Percentiles rank a stretch among this genome's conserved stretches.
phyloP scores from a whole-genome alignment of 768 basidiomycete species.

The Tulasnella sp. region DNA sequence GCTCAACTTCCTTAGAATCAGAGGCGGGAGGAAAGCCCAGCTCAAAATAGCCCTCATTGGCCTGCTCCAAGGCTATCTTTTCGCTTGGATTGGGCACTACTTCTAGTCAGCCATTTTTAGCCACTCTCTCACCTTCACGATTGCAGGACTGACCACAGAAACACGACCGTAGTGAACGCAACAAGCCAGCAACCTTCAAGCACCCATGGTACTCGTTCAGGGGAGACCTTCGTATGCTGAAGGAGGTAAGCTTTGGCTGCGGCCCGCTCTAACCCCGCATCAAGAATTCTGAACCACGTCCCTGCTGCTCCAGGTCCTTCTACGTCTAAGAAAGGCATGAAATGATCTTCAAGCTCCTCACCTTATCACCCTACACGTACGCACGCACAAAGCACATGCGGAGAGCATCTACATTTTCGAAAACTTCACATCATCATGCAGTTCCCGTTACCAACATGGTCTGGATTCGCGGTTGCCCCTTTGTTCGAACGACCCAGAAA shows the following conservation, averaged over 20 bases:
- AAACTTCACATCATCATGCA: neutral
- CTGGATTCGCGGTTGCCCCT: neutral
- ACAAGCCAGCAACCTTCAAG: slow-evolving; percentile 20
- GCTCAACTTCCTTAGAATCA: neutral
- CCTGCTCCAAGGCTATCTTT: neutral
- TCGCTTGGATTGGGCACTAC: slow-evolving; percentile 13
- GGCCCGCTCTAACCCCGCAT: neutral
- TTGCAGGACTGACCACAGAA: neutral
- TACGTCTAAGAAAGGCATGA: slow-evolving; percentile 3
- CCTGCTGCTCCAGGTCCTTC: neutral
- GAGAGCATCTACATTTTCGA: neutral
- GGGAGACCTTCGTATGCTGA: slow-evolving; percentile 8
- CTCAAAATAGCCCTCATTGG: slow-evolving; percentile 3
- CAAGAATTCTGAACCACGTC: slow-evolving; percentile 7
- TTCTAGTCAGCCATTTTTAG: neutral
- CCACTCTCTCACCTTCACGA: neutral
- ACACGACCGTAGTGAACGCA: neutral
- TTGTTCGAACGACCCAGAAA: neutral
- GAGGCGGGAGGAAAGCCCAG: slow-evolving; percentile 5
- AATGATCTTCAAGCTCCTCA: neutral
- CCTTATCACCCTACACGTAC: neutral
- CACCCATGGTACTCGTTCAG: slow-evolving; percentile 18
- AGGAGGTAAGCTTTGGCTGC: slow-evolving; percentile 11
- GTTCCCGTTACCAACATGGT: neutral
- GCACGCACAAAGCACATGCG: neutral